These are phyloP conservation scores for Albophoma yamanashiensis DNA, from an alignment of 2,329 filamentous ascomycete genomes.

Conservation along the genomic window DNA sequence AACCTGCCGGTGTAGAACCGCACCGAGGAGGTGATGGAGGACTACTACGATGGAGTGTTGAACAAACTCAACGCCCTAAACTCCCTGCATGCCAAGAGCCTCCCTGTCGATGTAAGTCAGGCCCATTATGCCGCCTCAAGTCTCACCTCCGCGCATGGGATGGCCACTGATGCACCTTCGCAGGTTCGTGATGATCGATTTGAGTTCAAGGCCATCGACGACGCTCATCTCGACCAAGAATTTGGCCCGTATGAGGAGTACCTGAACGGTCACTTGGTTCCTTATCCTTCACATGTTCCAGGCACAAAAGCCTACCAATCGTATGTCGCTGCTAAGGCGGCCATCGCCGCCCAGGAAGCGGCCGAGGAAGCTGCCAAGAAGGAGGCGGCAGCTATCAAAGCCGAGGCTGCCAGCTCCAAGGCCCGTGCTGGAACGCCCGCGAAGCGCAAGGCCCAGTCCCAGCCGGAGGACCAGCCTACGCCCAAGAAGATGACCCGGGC, in stretches of 20 bases:
- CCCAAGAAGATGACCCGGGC: conserved; percentile 35
- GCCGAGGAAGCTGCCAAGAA: conserved; percentile 15
- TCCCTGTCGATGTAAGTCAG: conserved; percentile 37
- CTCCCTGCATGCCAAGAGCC: conserved; percentile 28
- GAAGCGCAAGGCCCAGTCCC: conserved; percentile 41
- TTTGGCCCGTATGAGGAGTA: conserved; percentile 32
- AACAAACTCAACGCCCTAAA: conserved; percentile 34
- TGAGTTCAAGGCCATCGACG: conserved; percentile 32
- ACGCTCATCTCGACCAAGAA: conserved; percentile 29
- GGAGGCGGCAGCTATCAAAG: conserved; percentile 21
- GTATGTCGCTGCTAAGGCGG: conserved; percentile 16
- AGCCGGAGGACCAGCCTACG: conserved; percentile 36
- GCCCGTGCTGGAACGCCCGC: conserved; percentile 3
- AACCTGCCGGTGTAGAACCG: conserved; percentile 20
- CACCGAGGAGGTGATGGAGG: conserved; percentile 25
- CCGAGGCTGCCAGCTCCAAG: conserved; percentile 12
- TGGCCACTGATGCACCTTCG: conserved; percentile 2
- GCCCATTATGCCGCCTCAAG: conserved; percentile 7
- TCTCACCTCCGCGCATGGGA: not conserved
- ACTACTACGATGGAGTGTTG: conserved; percentile 34
- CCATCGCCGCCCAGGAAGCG: conserved; percentile 18
- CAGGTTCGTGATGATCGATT: conserved; percentile 33
- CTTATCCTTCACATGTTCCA: conserved; percentile 31
- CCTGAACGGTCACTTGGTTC: conserved; percentile 30
- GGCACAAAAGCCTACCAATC: conserved; percentile 26